phyloP scores from a whole-genome alignment of 192 early-diverging fungal species.

The Diversispora eburnea region DNA sequence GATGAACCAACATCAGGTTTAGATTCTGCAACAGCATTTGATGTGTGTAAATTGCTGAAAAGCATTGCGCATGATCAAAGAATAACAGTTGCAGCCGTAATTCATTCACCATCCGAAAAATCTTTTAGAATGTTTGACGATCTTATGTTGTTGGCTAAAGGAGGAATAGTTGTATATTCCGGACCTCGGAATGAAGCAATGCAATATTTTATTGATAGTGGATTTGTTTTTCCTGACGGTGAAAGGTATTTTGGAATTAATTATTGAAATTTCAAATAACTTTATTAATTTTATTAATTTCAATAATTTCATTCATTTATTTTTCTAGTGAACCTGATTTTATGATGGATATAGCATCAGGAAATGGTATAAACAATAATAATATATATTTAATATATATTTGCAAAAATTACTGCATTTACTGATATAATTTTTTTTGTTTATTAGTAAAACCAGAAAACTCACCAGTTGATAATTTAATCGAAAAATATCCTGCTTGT shows the following conservation, averaged over 20 bases:
- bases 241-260: neutral
- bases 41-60: conserved; percentile 58
- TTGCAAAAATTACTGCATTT: too few species aligned
- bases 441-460: too few species aligned
- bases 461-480: too few species aligned
- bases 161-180: conserved; percentile 60
- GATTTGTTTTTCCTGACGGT: conserved; percentile 39
- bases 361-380: conserved; percentile 29
- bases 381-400: too few species aligned
- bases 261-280: too few species aligned
- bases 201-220: conserved; percentile 51
- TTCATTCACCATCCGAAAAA: conserved; percentile 64
- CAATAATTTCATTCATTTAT: too few species aligned
- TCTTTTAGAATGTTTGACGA: conserved; percentile 71
- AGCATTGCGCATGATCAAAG: conserved; percentile 56
- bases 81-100: conserved; percentile 69
- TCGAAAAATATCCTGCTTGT: too few species aligned
- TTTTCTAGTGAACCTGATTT: conserved; percentile 41
- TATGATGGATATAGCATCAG: conserved; percentile 66
- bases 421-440: too few species aligned
- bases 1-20: conserved; percentile 74
- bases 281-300: too few species aligned
- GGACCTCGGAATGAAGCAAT: conserved; percentile 51
- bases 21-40: conserved; percentile 61
- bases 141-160: conserved; percentile 66